Evolutionary conservation across 78 protist genomes (phyloP).

Genomic region (Chrysochromulina parva): DNA sequence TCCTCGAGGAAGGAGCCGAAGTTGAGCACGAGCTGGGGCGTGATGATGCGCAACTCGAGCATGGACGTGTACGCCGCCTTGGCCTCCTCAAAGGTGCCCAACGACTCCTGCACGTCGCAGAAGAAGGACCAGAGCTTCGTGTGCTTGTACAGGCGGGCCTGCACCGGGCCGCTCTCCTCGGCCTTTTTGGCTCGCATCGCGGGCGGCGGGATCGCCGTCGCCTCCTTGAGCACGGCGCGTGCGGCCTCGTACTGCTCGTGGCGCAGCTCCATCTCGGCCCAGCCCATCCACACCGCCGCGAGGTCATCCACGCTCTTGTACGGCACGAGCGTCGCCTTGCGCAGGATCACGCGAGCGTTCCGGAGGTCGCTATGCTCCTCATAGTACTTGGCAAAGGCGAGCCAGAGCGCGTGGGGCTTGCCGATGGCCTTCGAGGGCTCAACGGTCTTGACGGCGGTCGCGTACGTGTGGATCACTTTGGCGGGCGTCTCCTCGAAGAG

Average conservation of each 20-base stretch:
- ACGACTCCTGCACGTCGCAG: constrained; percentile 84
- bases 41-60: constrained; percentile 80
- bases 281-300: constrained; percentile 77
- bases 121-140: constrained; percentile 87
- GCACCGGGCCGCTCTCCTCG: constrained; percentile 47
- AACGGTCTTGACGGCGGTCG: constrained; percentile 66
- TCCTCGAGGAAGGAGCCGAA: constrained; percentile 87
- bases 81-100: constrained; percentile 68
- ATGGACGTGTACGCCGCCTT: constrained; percentile 75
- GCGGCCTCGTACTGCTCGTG: constrained; percentile 8
- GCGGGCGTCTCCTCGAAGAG: constrained; percentile 47
- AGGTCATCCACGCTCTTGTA: constrained; percentile 27
- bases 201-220: background rate
- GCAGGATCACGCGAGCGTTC: constrained; percentile 75
- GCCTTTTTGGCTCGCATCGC: background rate
- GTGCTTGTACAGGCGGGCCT: constrained; percentile 75
- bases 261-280: constrained; percentile 92
- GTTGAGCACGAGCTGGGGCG: constrained; percentile 90
- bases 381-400: constrained; percentile 61
- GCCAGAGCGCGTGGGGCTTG: constrained; percentile 74
- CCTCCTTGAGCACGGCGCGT: constrained; percentile 18
- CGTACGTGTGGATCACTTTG: constrained; percentile 33
- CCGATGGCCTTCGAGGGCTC: constrained; percentile 65
- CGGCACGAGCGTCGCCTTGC: constrained; percentile 25
- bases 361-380: constrained; percentile 59